A percentile compares a stretch with the other conserved stretches of the same genome.
Conservation (phyloP, 306 rosid genomes). For the Vigna mungo region DNA sequence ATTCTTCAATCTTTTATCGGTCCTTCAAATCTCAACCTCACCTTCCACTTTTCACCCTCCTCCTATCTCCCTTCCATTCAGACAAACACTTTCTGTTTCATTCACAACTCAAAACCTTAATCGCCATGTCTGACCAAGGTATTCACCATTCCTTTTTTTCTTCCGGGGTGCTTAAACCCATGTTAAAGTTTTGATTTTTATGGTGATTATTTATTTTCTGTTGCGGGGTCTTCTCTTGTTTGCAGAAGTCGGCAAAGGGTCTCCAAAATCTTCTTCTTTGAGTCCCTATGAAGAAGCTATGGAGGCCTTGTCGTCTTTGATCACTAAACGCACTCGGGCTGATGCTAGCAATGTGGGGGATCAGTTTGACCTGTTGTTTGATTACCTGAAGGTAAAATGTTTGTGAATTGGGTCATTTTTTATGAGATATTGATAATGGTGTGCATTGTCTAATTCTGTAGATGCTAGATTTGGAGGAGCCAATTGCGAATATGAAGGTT, state of each 20-base stretch:
- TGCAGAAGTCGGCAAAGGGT: slow-evolving; percentile 54
- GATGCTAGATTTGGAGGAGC: slow-evolving; percentile 92
- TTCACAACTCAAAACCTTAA: slow-evolving; percentile 45
- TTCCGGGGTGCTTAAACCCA: slow-evolving; percentile 27
- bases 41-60: slow-evolving; percentile 31
- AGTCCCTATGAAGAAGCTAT: slow-evolving; percentile 82
- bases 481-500: slow-evolving; percentile 81
- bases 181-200: slow-evolving; percentile 32
- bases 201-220: background rate
- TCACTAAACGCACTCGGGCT: slow-evolving; percentile 83
- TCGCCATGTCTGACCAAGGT: slow-evolving; percentile 64
- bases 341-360: slow-evolving; percentile 82
- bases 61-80: slow-evolving; percentile 29
- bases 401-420: slow-evolving; percentile 36
- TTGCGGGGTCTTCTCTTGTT: slow-evolving; percentile 17
- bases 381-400: slow-evolving; percentile 68
- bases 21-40: slow-evolving; percentile 46
- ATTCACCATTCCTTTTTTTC: slow-evolving; percentile 13
- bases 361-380: slow-evolving; percentile 67
- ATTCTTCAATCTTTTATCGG: slow-evolving; percentile 28
- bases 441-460: slow-evolving; percentile 32
- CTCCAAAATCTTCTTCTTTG: slow-evolving; percentile 47
- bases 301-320: slow-evolving; percentile 86
- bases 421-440: slow-evolving; percentile 24
- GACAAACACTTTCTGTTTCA: slow-evolving; percentile 25